Evolutionary conservation across 2,329 filamentous ascomycete genomes (phyloP), one percentile per base, ranked within the genome.

Genomic region (Stachybotrys chlorohalonatus): DNA sequence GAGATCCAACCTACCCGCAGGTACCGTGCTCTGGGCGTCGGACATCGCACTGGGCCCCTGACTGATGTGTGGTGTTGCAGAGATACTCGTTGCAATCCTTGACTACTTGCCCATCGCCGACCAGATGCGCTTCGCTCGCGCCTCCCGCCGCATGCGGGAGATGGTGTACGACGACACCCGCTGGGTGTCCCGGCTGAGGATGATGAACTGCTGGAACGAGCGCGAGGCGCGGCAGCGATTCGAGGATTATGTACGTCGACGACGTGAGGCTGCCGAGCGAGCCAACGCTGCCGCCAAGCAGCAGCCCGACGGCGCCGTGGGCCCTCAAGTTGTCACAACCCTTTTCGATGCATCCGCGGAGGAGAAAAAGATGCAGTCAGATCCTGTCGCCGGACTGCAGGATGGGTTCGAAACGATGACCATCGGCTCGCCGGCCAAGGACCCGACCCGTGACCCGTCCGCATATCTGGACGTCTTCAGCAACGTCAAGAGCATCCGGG

Each of bases 131-230:
- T 93, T 90, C 67, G 93, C 94, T 49, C 85, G 87, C 59, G 85
- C 89, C 30, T 96, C 90, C 56, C 87, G 83, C 66, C 88, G 90
- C 57, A 83, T 97, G 80, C 87, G 88, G 67, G 94, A 99, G 73
- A 99, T 99, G 92, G 92, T 96, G 3, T 99, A 97, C 72, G 94
- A 99, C 69, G 94, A 99, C 70, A 90, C 91, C 52, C 82, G 93
- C 74, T 99, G 94, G 94, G 88, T 97, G 46, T 84, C 89, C 59
- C 82, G 89, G 59, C 73, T 99, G 54, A 88, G 88, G 67, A 85
- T 81, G 56, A 96, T 99, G 85, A 89, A 87, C 2, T 87, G 89
- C 61, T 99, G 94, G 94, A 87, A 95, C 65, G 94, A 99, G 67
- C 70, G 76, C 4, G 93, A 96, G 67, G 94, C 94, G 5, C 81